Conservation (phyloP, 306 rosid genomes). For the Begonia peltatifolia region DNA sequence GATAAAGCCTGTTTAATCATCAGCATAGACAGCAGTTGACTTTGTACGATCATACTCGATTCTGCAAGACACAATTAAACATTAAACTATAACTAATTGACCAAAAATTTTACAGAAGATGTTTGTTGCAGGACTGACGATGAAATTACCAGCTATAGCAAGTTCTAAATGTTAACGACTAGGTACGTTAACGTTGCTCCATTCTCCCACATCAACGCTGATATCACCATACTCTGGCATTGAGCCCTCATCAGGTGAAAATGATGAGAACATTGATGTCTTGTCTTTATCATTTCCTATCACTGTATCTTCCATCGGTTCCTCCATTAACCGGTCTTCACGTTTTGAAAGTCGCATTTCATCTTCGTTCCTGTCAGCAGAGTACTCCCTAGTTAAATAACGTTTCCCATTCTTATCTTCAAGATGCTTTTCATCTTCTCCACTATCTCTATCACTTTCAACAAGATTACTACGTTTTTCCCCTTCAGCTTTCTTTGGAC, state of each 20-base stretch:
- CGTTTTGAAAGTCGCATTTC: constrained; percentile 17
- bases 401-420: constrained; percentile 20
- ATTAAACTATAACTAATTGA: constrained; percentile 8
- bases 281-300: constrained; percentile 22
- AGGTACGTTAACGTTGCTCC: constrained; percentile 20
- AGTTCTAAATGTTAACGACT: constrained; percentile 14
- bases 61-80: constrained; percentile 26
- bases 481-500: constrained; percentile 27
- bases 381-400: constrained; percentile 13
- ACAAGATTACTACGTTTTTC: constrained; percentile 24
- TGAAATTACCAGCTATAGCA: constrained; percentile 31
- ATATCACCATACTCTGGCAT: constrained; percentile 11
- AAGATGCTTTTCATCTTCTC: constrained; percentile 14
- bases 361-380: constrained; percentile 13
- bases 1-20: constrained; percentile 14
- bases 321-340: constrained; percentile 16
- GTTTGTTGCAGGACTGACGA: neutral
- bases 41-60: constrained; percentile 18
- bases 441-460: constrained; percentile 23
- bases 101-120: neutral
- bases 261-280: neutral
- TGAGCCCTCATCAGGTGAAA: constrained; percentile 8
- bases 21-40: constrained; percentile 21
- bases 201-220: constrained; percentile 24
- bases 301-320: constrained; percentile 16